Percentiles rank a stretch among this genome's conserved stretches.
These are phyloP conservation scores for Aspergillus ochraceoroseus DNA, from an alignment of 2,329 filamentous ascomycete species.

Conservation along the genomic window DNA sequence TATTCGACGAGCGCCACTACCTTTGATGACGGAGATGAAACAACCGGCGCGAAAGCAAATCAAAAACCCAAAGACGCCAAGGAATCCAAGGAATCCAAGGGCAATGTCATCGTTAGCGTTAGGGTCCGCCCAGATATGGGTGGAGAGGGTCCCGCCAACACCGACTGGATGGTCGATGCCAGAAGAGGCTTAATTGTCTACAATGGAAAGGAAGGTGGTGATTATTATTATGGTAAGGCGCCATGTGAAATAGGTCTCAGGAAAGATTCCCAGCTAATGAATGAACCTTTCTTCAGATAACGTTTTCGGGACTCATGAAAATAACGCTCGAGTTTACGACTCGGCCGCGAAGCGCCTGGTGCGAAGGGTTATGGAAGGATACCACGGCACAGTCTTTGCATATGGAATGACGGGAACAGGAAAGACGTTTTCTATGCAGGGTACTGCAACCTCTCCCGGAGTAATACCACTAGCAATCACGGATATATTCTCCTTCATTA, in stretches of 20 bases:
- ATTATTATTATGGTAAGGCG: slow-evolving; percentile 79
- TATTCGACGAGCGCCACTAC: slow-evolving; percentile 87
- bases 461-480: slow-evolving; percentile 97
- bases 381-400: slow-evolving; percentile 95
- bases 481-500: slow-evolving; percentile 98
- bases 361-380: slow-evolving; percentile 96
- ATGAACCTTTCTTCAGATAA: too few relatives aligned
- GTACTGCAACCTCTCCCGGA: slow-evolving; percentile 88
- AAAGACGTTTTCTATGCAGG: slow-evolving; percentile 99
- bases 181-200: slow-evolving; percentile 77
- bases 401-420: slow-evolving; percentile 99
- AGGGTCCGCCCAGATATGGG: slow-evolving; percentile 76
- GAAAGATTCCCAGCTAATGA: too few relatives aligned
- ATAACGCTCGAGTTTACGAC: slow-evolving; percentile 93
- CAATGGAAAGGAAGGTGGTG: slow-evolving; percentile 80
- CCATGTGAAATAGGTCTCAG: too few relatives aligned
- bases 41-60: slow-evolving; percentile 30
- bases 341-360: slow-evolving; percentile 89
- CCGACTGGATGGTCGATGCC: slow-evolving; percentile 89
- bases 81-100: slow-evolving; percentile 81
- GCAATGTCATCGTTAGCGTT: slow-evolving; percentile 93
- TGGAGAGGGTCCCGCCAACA: slow-evolving; percentile 59
- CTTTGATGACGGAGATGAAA: slow-evolving; percentile 71
- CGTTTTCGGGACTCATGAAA: slow-evolving; percentile 88
- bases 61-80: slow-evolving; percentile 63